phyloP scores from a whole-genome alignment of 371 early-diverging fungal genomes.

The Mortierella sp. region DNA sequence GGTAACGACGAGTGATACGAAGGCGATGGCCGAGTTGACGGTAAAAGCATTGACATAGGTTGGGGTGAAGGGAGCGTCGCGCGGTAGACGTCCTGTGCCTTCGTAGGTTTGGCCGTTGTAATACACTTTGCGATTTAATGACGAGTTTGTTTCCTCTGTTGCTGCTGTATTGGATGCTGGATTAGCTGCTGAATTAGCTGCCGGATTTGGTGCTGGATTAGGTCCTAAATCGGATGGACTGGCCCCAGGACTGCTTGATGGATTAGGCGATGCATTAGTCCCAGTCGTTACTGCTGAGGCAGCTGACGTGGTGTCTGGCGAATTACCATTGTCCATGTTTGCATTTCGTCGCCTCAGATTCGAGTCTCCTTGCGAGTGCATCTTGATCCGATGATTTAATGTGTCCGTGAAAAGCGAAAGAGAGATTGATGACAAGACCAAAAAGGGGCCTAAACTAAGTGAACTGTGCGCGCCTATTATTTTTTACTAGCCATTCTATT shows the following conservation, averaged over 20 bases:
- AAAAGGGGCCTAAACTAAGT: neutral
- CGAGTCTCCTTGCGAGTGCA: too few relatives aligned
- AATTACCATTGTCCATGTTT: neutral
- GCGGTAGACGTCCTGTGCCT: slow-evolving; percentile 48
- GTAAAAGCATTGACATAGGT: slow-evolving; percentile 52
- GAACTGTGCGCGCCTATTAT: too few relatives aligned
- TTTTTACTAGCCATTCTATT: too few relatives aligned
- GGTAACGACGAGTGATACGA: slow-evolving; percentile 42
- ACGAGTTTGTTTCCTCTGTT: neutral
- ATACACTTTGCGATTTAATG: slow-evolving; percentile 12
- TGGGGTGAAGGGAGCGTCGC: slow-evolving; percentile 51
- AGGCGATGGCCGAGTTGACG: slow-evolving; percentile 42
- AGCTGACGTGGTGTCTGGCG: neutral
- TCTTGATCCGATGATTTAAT: neutral
- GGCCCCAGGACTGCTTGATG: too few relatives aligned
- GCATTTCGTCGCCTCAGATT: too few relatives aligned
- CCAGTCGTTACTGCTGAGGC: neutral
- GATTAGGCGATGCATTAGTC: too few relatives aligned
- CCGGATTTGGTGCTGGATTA: neutral
- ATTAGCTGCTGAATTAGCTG: neutral
- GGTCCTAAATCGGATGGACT: too few relatives aligned
- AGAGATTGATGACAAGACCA: too few relatives aligned
- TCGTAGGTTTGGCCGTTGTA: slow-evolving; percentile 35
- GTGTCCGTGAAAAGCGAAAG: neutral
- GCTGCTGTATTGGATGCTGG: neutral